Evolutionary conservation across 371 early-diverging fungal genomes (phyloP).

Genomic region (Mucor plumbeus): DNA sequence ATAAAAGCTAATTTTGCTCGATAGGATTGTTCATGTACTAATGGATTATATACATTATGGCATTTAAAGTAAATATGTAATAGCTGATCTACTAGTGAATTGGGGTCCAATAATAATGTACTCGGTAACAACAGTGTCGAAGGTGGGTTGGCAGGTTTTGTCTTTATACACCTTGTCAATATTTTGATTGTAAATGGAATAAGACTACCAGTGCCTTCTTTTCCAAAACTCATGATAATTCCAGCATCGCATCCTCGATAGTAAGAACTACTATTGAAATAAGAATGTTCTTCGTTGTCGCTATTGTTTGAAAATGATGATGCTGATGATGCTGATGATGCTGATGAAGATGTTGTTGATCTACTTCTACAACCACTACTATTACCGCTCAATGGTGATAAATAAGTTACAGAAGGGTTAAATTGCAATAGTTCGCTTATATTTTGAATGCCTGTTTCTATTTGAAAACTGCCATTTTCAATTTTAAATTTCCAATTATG

Average conservation of each 20-base stretch:
- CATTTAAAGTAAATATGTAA: slow-evolving; percentile 20
- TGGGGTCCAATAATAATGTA: neutral
- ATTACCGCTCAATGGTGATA: slow-evolving; percentile 4
- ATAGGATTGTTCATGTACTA: slow-evolving; percentile 20
- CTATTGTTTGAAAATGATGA: too few species aligned
- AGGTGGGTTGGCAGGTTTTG: neutral
- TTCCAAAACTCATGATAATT: neutral
- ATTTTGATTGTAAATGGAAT: slow-evolving; percentile 6
- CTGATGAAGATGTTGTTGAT: too few species aligned
- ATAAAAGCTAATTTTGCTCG: neutral
- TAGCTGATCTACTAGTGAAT: neutral
- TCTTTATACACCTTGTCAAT: neutral
- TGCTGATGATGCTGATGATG: too few species aligned
- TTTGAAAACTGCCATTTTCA: slow-evolving; percentile 19
- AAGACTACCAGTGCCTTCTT: neutral
- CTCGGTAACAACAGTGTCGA: neutral
- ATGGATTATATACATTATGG: slow-evolving; percentile 12
- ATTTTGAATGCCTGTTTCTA: slow-evolving; percentile 27
- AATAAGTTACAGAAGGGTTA: neutral
- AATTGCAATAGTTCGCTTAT: slow-evolving; percentile 17
- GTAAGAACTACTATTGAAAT: too few species aligned
- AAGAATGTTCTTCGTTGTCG: too few species aligned
- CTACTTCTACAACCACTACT: neutral
- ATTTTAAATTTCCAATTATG: slow-evolving; percentile 20
- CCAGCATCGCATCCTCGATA: too few species aligned